Evolutionary conservation across 768 basidiomycete species (phyloP), one percentile per base, ranked within the genome.

Genomic region (Ramaria sp.): DNA sequence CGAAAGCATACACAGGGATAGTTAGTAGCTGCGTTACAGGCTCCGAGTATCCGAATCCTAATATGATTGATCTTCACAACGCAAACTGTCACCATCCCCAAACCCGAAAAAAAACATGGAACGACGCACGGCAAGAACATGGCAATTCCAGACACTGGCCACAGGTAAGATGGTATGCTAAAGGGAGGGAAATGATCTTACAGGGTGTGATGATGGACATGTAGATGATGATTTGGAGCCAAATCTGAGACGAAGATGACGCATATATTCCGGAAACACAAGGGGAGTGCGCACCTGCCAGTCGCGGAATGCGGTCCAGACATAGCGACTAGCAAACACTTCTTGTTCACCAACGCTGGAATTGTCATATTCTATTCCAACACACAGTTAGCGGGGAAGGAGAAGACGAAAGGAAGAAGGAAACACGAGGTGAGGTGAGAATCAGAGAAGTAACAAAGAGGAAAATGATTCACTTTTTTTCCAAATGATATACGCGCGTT

Each of bases 41-140:
- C 3, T 76, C 62, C 3, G 73, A 64, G 61, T 78, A 76, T 1
- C 83, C 83, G 52, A 85, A 85, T 78, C 67, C 66, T 22, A 72
- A 70, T 64, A 85, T 82, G 39, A 83, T 83, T 3, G 80, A 78
- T 39, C 82, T 83, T 15, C 9, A 45, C 24, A 39, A 25, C 28
- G 36, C 47, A 9, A 30, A 25, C 50, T 13, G 32, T 34, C 8
- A 34, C 8, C 9, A 9, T 2, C 32, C 7, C 32, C 32, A 34
- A 34, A 9, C 32, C 32, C 32, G 4, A 59, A 10, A 59, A n/a
- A 32, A 8, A 48, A 28, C 9, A 34, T 13, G 16, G 34, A 7
- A 18, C n/a, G 20, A 73, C 83, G 61, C 62, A 84, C 79, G 82
- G 82, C 27, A 85, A 66, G 70, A 86, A 86, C 20, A 84, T 67